Evolutionary conservation across 768 basidiomycete species (phyloP).

Genomic region (Xanthoconium stramineum): DNA sequence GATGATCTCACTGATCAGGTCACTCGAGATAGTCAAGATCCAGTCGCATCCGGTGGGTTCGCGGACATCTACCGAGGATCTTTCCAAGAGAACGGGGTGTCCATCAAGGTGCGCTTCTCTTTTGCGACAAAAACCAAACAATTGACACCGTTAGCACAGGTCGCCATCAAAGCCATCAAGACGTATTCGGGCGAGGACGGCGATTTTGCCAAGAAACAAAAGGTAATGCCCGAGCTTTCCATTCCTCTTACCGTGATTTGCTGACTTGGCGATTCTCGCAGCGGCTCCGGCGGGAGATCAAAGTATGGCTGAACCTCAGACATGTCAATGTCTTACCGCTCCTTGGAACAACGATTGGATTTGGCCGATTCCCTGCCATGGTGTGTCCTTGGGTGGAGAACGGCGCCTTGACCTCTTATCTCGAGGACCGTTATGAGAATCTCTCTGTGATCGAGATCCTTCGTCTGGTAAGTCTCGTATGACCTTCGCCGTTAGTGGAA

Average conservation of each 20-base stretch:
- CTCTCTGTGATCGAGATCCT: constrained; percentile 2
- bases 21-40: not conserved
- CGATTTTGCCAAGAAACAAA: not conserved
- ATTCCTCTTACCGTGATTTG: not conserved
- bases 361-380: constrained; percentile 26
- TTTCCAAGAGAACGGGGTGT: not conserved
- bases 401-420: constrained; percentile 20
- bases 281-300: constrained; percentile 4
- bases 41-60: constrained; percentile 4
- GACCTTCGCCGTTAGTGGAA: too few relatives aligned
- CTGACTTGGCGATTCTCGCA: not conserved
- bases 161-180: not conserved
- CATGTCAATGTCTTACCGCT: constrained; percentile 26
- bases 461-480: not conserved
- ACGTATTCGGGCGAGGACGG: not conserved
- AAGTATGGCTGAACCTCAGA: constrained; percentile 21
- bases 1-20: not conserved
- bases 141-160: not conserved
- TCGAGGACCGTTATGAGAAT: constrained; percentile 8
- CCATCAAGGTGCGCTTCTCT: not conserved
- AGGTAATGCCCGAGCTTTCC: not conserved
- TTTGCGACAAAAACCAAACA: not conserved
- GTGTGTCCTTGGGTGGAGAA: constrained; percentile 28
- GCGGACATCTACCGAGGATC: constrained; percentile 5
- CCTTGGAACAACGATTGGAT: constrained; percentile 20